phyloP scores from a whole-genome alignment of 2,329 filamentous ascomycete genomes.

The Epichloe sp. region DNA sequence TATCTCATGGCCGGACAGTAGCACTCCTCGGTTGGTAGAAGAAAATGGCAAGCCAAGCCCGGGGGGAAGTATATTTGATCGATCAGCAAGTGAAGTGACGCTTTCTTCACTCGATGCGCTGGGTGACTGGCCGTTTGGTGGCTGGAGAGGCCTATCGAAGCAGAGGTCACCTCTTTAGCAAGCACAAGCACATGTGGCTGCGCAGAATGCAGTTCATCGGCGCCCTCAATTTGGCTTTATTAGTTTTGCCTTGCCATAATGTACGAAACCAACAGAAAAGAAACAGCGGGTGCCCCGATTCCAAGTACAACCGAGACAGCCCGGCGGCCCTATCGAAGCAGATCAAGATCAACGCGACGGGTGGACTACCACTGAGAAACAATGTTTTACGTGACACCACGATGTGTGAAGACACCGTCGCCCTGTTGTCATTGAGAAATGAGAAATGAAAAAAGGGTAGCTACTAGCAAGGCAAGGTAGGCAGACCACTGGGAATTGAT shows the following conservation, averaged over 20 bases:
- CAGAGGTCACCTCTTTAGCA: no score
- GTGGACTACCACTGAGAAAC: not conserved
- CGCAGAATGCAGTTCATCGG: not conserved
- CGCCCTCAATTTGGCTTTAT: not conserved
- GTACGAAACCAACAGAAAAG: not conserved
- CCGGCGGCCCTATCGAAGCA: not conserved
- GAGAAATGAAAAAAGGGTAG: no score
- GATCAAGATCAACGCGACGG: not conserved
- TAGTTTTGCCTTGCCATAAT: not conserved
- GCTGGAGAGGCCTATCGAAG: not conserved
- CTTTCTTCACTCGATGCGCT: not conserved
- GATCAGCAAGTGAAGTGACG: not conserved
- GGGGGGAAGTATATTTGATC: no score
- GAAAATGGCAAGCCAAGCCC: not conserved
- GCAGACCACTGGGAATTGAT: no score
- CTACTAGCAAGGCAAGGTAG: no score
- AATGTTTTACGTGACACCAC: not conserved
- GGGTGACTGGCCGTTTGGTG: not conserved
- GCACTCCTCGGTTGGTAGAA: not conserved
- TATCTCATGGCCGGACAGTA: not conserved
- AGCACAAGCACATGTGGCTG: no score
- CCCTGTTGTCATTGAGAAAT: not conserved
- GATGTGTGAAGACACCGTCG: not conserved
- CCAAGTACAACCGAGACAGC: not conserved
- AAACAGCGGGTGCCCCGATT: not conserved